Evolutionary conservation across 2,329 filamentous ascomycete species (phyloP), one percentile per base, ranked within the genome.

Genomic region (Verticillium dahliae): DNA sequence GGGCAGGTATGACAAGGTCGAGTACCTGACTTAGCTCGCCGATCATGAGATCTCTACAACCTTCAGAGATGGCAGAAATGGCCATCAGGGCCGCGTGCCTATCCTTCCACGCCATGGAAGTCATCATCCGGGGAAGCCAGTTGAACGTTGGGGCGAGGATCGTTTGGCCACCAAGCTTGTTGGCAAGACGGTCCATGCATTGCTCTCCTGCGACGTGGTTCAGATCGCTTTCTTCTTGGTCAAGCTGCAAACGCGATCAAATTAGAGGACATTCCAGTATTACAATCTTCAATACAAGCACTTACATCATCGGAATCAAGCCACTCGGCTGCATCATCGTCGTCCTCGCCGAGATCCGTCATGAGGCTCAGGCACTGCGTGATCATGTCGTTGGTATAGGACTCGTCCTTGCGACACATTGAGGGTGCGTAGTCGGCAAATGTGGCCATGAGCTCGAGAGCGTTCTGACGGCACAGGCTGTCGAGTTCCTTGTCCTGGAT

Each of bases 181-280:
- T 99, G 61, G 95, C 94, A 60, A 99, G 81, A 62, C 95, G 88
- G 73, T 99, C 95, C 94, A 99, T 98, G 68, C 92, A 96, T 76
- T 99, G 95, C 76, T 99, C 95, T 63, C 95, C 95, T 54, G 94
- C 95, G 66, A 99, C 93, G 71, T 99, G 95, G 74, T 99, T 99
- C 65, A 92, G 86, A 71, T 99, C 95, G 72, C 92, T 97, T 76
- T 99, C 95, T 68, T 98, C 95, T 63, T 92, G 86, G 66, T 99
- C 95, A 66, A 97, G 87, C 89, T 91, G 68, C 18, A 13, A 62
- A 22, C 39, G 62, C 63, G 61, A 34, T 34, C 10, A 22, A 7
- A 9, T 14, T 38, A 33, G 59, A n/a, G 52, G 38, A 7, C 34
- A 18, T 58, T n/a, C 39, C 39, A 37, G 35, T 37, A 11, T 10